phyloP scores from a whole-genome alignment of 805 yeast genomes.

The Danielozyma ontarioensis region DNA sequence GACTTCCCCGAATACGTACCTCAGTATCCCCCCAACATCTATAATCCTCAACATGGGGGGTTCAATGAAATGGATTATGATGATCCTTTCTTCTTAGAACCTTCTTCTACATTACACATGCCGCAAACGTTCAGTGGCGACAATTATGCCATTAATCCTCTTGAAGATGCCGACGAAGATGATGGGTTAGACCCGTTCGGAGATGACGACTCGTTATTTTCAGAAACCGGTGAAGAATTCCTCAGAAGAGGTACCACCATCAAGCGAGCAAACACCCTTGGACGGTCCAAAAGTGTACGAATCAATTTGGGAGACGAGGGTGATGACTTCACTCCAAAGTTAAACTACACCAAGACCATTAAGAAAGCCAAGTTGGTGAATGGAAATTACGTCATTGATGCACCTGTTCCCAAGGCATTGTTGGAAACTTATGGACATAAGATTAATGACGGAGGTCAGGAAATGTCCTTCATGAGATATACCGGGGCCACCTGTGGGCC shows the following conservation, averaged over 20 bases:
- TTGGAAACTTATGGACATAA: slow-evolving; percentile 31
- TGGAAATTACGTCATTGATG: slow-evolving; percentile 42
- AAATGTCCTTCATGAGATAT: slow-evolving; percentile 84
- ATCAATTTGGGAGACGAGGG: slow-evolving; percentile 18
- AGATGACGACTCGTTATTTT: slow-evolving; percentile 39
- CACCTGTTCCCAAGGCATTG: slow-evolving; percentile 36
- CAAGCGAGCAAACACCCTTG: slow-evolving; percentile 14
- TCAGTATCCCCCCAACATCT: slow-evolving; percentile 26
- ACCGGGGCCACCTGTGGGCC: slow-evolving; percentile 96
- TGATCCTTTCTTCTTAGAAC: neutral
- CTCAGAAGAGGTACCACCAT: slow-evolving; percentile 27
- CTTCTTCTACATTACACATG: neutral
- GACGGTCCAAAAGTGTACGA: slow-evolving; percentile 8
- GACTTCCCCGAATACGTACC: slow-evolving; percentile 20
- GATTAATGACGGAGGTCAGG: slow-evolving; percentile 38
- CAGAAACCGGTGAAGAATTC: slow-evolving; percentile 37
- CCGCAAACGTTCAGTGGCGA: slow-evolving; percentile 25
- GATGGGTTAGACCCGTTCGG: slow-evolving; percentile 39
- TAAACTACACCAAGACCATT: slow-evolving; percentile 37
- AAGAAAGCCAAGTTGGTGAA: slow-evolving; percentile 51
- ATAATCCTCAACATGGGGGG: slow-evolving; percentile 15
- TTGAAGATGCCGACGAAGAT: slow-evolving; percentile 34
- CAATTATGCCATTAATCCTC: slow-evolving; percentile 34
- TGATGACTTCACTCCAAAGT: slow-evolving; percentile 35
- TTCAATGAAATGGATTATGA: neutral